Evolutionary conservation across 805 yeast species (phyloP).

Genomic region (Pichia insulana): DNA sequence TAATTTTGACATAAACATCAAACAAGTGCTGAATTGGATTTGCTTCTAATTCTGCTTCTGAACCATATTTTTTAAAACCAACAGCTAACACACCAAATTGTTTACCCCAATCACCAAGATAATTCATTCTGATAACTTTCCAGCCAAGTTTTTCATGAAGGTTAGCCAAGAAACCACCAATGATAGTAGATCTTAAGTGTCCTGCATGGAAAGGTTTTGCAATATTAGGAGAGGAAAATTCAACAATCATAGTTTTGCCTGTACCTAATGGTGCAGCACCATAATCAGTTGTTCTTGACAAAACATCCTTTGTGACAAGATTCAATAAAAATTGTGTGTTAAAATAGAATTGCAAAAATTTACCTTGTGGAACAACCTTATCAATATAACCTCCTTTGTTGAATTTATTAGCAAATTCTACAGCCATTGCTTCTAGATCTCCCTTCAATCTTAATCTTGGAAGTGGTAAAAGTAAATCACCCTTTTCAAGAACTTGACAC

Average conservation of each 20-base stretch:
- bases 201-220: conserved; percentile 99
- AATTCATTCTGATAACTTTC: conserved; percentile 88
- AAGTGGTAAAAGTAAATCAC: conserved; percentile 85
- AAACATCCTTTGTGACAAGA: conserved; percentile 60
- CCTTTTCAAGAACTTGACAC: conserved; percentile 79
- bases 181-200: conserved; percentile 93
- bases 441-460: conserved; percentile 86
- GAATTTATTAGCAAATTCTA: conserved; percentile 71
- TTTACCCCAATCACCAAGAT: conserved; percentile 99
- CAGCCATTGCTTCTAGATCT: conserved; percentile 66
- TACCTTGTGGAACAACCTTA: conserved; percentile 76
- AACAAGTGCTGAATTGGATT: conserved; percentile 94
- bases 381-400: conserved; percentile 62
- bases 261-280: conserved; percentile 72
- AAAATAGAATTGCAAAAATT: conserved; percentile 85
- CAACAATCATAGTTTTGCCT: conserved; percentile 67
- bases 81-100: conserved; percentile 95
- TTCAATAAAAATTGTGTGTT: conserved; percentile 56
- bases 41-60: conserved; percentile 53
- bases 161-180: conserved; percentile 91
- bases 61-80: conserved; percentile 82
- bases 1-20: conserved; percentile 84
- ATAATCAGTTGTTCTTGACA: conserved; percentile 50
- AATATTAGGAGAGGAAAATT: conserved; percentile 95
- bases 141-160: conserved; percentile 86